Conservation (phyloP, 345 rosid species). For the Salix udensis region DNA sequence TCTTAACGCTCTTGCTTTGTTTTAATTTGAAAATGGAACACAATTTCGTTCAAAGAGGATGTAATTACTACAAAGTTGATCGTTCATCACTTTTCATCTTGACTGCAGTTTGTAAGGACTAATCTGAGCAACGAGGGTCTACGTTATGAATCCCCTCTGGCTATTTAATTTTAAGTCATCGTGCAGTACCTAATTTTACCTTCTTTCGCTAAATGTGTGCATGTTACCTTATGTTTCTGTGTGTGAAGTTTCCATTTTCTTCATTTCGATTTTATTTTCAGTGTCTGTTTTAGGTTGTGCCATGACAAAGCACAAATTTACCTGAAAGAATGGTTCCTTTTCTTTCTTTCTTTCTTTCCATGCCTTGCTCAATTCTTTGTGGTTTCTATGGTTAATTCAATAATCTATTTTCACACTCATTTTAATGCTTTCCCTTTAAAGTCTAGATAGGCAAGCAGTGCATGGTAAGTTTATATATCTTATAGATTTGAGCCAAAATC, state of each 20-base stretch:
- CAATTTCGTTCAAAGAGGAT: neutral
- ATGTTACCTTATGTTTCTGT: neutral
- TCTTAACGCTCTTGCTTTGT: neutral
- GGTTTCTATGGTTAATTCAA: neutral
- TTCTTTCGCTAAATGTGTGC: neutral
- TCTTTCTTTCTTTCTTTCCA: neutral
- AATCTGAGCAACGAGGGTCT: neutral
- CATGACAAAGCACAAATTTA: neutral
- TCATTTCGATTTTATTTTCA: neutral
- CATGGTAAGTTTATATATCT: constrained; percentile 5
- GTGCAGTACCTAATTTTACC: neutral
- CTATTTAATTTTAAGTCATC: neutral
- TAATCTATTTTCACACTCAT: neutral
- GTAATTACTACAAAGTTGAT: neutral
- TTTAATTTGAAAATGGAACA: neutral
- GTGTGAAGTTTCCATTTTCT: neutral
- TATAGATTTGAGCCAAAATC: constrained; percentile 16
- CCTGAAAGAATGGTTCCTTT: neutral
- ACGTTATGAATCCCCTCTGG: neutral
- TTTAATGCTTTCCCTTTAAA: neutral
- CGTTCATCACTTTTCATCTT: neutral
- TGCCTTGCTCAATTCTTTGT: neutral
- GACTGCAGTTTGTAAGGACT: neutral
- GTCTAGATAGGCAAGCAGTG: neutral
- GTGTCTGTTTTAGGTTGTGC: neutral